Percentiles rank a stretch among this genome's conserved stretches.
phyloP scores from a whole-genome alignment of 257 asterid species.

The Forsythia viridissima region DNA sequence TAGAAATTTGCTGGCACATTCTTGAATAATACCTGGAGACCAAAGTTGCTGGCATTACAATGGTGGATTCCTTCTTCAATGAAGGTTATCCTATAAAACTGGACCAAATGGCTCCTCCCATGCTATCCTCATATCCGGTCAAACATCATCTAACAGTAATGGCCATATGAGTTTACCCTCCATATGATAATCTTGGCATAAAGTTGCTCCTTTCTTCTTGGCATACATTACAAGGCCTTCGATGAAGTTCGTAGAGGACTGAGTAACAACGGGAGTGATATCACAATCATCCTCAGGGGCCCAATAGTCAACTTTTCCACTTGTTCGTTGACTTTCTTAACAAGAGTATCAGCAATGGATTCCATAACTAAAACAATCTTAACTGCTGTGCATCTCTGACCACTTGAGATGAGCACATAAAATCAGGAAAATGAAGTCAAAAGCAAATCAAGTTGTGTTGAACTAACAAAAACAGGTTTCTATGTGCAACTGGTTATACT shows the following conservation, averaged over 20 bases:
- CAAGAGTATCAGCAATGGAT: constrained; percentile 72
- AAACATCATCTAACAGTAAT: constrained; percentile 73
- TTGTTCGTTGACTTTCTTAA: constrained; percentile 75
- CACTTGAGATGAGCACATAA: constrained; percentile 28
- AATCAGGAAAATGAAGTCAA: too few species aligned
- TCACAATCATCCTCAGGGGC: constrained; percentile 75
- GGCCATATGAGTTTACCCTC: constrained; percentile 99
- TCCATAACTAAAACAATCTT: constrained; percentile 93
- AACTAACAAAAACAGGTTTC: too few species aligned
- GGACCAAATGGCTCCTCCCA: constrained; percentile 99
- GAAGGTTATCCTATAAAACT: neutral
- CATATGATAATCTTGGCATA: constrained; percentile 89
- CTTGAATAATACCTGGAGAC: constrained; percentile 68
- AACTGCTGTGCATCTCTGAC: constrained; percentile 95
- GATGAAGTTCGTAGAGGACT: constrained; percentile 91
- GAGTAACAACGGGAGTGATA: constrained; percentile 89
- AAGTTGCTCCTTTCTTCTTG: constrained; percentile 77
- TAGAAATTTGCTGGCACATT: too few species aligned
- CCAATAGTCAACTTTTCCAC: constrained; percentile 83
- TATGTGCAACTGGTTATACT: too few species aligned
- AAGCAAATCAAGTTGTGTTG: too few species aligned
- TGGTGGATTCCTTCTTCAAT: constrained; percentile 91
- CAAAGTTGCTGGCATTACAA: constrained; percentile 96
- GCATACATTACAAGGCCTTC: constrained; percentile 94
- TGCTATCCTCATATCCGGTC: constrained; percentile 93